Evolutionary conservation across 192 early-diverging fungal genomes (phyloP), one percentile per base, ranked within the genome.

Genomic region (Coemansia sp.): DNA sequence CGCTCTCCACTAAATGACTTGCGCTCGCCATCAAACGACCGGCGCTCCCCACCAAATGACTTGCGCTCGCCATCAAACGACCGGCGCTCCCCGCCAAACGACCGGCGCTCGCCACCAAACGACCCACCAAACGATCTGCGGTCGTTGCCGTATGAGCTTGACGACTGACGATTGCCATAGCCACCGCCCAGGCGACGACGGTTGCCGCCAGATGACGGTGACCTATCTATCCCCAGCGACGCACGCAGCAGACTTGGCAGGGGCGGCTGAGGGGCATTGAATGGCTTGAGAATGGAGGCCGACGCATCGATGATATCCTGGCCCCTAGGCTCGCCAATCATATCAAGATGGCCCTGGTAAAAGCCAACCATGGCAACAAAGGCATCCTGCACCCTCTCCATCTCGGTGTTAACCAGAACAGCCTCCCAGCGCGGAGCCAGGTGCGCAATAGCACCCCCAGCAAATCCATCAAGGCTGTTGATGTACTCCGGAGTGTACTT

Each of bases 301-400:
- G 60, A 38, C 8, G 24, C 40, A 3, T 71, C 36, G 20, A 81
- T 26, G 21, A 85, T 75, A 1, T 70, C 59, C 39, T 59, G 43
- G 48, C 42, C 37, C 9, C n/a, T 16, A 3, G 70, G 76, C 8
- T 64, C 24, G 26, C 71, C 55, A 34, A 76, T 67, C 38, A 72
- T 21, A 3, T 39, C 53, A 3, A 37, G 7, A 28, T 74, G 45
- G 16, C 45, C 62, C 8, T 20, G 18, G 61, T 71, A 80, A 70
- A 73, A 84, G 20, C 62, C 73, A 51, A 76, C 83, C 67, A 57
- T 71, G 75, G 59, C 77, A 62, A 61, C 82, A 79, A 69, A 88
- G 45, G 71, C 69, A 35, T 69, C 71, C 34, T 61, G 69, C 13
- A 83, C 71, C 59, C 53, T 23, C 39, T 68, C 72, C 16, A 60